Percentiles rank a stretch among this genome's conserved stretches.
These are phyloP conservation scores for Boletellus emodensis DNA, from an alignment of 768 basidiomycete species.

Conservation along the genomic window DNA sequence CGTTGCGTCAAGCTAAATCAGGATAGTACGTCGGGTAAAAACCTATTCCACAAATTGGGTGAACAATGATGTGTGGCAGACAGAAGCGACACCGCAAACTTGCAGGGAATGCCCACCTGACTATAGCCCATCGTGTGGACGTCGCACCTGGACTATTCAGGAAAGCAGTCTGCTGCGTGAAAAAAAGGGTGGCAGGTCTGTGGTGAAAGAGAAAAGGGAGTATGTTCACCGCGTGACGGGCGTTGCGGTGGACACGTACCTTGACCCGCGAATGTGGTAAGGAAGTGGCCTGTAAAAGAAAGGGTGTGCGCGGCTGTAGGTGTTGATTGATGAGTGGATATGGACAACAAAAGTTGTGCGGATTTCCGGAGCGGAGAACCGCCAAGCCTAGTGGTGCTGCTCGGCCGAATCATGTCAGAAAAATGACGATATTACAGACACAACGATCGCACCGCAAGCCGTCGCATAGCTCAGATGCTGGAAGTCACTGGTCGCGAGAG, in stretches of 20 bases:
- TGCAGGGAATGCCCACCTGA: neutral
- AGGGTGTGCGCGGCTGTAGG: neutral
- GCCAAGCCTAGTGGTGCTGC: neutral
- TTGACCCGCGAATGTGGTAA: neutral
- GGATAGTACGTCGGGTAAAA: neutral
- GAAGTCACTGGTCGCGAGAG: neutral
- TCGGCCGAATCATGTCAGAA: slow-evolving; percentile 11
- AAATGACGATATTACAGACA: slow-evolving; percentile 7
- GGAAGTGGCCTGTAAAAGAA: neutral
- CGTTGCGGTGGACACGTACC: slow-evolving; percentile 3
- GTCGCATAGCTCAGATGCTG: slow-evolving; percentile 8
- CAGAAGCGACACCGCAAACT: neutral
- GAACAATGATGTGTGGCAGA: slow-evolving; percentile 1
- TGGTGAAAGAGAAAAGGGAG: neutral
- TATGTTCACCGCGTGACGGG: slow-evolving; percentile 2
- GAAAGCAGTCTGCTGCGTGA: slow-evolving; percentile 1
- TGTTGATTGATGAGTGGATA: neutral
- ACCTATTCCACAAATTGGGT: neutral
- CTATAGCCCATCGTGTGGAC: neutral
- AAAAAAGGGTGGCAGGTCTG: slow-evolving; percentile 2
- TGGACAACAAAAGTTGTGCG: slow-evolving; percentile 2
- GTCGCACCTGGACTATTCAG: neutral
- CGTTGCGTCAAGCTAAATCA: slow-evolving; percentile 3
- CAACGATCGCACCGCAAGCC: slow-evolving; percentile 16
- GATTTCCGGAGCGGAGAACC: neutral